A percentile compares a stretch with the other conserved stretches of the same genome.
Conservation (phyloP, 106 monocot genomes). For the Xerophyta viscosa region DNA sequence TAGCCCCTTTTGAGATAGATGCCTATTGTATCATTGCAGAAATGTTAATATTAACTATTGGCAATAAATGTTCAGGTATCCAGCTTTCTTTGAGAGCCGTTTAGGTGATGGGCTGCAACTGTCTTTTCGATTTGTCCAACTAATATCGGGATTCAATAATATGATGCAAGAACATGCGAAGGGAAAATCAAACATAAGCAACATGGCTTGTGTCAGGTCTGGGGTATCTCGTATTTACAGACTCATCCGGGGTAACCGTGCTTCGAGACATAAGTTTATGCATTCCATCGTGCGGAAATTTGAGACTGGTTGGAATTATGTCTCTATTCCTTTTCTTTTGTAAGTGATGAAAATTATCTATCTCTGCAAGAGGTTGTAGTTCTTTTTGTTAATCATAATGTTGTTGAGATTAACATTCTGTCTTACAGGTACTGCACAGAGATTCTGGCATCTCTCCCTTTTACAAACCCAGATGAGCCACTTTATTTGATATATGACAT, state of each 20-base stretch:
- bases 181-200: conserved; percentile 41
- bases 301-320: conserved; percentile 65
- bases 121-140: conserved; percentile 84
- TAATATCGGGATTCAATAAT: conserved; percentile 29
- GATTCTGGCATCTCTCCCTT: conserved; percentile 88
- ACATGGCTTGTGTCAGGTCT: conserved; percentile 61
- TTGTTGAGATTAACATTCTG: background rate
- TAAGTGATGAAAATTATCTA: conserved; percentile 63
- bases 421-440: conserved; percentile 81
- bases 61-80: conserved; percentile 67
- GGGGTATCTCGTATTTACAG: conserved; percentile 93
- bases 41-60: too few species aligned
- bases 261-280: conserved; percentile 92
- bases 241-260: conserved; percentile 76
- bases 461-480: conserved; percentile 81
- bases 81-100: conserved; percentile 90
- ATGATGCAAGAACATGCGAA: conserved; percentile 25
- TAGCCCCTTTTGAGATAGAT: too few species aligned
- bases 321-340: conserved; percentile 74
- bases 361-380: too few species aligned
- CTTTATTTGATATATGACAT: conserved; percentile 97
- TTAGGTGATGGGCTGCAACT: conserved; percentile 92
- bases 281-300: conserved; percentile 92
- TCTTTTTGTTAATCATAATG: too few species aligned
- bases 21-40: too few species aligned